Evolutionary conservation across 305 asterid genomes (phyloP), one percentile per base, ranked within the genome.

Genomic region (Coffea humblotiana): DNA sequence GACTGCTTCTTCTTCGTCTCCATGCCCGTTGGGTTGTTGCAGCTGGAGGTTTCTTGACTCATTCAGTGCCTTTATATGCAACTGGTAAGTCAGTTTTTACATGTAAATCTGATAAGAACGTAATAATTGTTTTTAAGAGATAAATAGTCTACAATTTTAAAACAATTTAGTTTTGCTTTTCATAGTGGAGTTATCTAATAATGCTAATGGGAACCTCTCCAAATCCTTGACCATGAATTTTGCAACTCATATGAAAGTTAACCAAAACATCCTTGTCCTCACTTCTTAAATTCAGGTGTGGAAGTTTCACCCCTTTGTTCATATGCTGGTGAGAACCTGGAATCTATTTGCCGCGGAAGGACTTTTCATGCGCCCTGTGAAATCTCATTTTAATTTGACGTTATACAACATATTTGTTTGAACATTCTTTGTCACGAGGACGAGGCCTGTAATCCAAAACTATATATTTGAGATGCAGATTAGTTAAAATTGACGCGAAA

Each of bases 271-370:
- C 14, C 43, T 69, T 32, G 48, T 6, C 77, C 23, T 61, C 47
- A 45, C 43, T 60, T 72, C 58, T 72, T 73, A 77, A 77, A 70
- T 45, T 81, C 43, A 95, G 98, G 98, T 51, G 97, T 94, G 81
- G 98, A 96, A 81, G 99, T 96, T 79, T 96, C 98, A 45, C 97
- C 99, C n/a, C 95, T 91, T 32, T 92, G 97, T 83, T 96, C 99
- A 52, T 96, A 94, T 82, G 92, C 95, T 69, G 99, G 99, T 47
- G 99, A 96, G 80, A 92, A 96, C 87, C 90, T 96, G 19, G 99
- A 96, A 89, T 92, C 97, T 37, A 88, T 91, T 74, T 96, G 98
- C 85, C 94, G 98, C 3, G 97, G 99, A 76, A 90, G 98, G 82
- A 96, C 98, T 71, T 96, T 96, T 80, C 98, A 91, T 66, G 98